Evolutionary conservation across 495 filamentous ascomycete genomes (phyloP).

Genomic region (Massariosphaeria phaeospora): DNA sequence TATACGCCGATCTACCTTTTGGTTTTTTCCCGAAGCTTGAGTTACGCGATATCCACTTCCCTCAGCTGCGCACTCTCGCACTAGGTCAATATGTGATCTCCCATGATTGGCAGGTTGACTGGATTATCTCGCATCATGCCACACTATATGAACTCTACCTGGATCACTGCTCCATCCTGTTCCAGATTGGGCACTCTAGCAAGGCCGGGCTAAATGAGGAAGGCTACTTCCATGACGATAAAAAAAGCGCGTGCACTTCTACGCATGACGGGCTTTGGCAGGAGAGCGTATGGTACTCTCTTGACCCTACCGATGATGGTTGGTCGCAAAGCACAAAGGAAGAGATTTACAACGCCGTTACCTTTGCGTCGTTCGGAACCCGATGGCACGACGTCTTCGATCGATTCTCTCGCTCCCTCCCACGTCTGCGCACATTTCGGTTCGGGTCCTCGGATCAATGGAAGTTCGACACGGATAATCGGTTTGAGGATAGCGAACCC

Average conservation of each 20-base stretch:
- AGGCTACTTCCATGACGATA: neutral
- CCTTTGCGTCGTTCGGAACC: neutral
- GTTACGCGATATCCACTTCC: neutral
- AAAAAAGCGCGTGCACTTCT: no score
- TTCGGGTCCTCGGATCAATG: no score
- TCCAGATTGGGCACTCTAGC: neutral
- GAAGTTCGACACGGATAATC: no score
- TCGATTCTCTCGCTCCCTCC: neutral
- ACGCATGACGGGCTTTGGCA: no score
- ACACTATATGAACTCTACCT: neutral
- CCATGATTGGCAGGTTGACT: constrained; percentile 2
- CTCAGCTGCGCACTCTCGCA: neutral
- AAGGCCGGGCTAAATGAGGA: neutral
- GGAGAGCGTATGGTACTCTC: no score
- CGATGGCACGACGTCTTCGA: neutral
- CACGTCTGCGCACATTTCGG: neutral
- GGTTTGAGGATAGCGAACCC: no score
- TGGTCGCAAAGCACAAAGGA: no score
- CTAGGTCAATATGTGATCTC: neutral
- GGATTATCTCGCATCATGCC: neutral
- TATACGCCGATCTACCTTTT: neutral
- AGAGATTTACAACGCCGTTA: no score
- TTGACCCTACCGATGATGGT: no score
- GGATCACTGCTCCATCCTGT: neutral
- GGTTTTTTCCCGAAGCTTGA: neutral